Evolutionary conservation across 345 rosid species (phyloP).

Genomic region (Camelina laxa): DNA sequence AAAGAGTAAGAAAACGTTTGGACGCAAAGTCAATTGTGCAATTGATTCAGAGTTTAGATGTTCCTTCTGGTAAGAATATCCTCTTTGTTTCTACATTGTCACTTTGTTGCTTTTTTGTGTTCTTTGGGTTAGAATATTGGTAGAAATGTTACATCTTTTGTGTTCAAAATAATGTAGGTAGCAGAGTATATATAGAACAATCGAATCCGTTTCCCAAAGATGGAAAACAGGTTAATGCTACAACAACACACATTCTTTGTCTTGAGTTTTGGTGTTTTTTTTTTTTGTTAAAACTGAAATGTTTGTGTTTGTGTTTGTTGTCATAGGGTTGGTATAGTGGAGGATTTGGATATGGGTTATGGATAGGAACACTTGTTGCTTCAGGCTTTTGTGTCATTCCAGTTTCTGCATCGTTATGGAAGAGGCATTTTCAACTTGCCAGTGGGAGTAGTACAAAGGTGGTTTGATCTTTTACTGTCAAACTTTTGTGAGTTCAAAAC

Average conservation of each 20-base stretch:
- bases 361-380: slow-evolving; percentile 89
- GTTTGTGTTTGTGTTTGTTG: slow-evolving; percentile 2
- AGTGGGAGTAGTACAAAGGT: slow-evolving; percentile 65
- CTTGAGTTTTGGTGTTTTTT: not conserved
- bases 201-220: slow-evolving; percentile 77
- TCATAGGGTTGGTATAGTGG: slow-evolving; percentile 98
- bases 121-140: not conserved
- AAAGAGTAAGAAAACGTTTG: slow-evolving; percentile 71
- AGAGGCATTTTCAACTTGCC: slow-evolving; percentile 63
- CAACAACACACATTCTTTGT: too few relatives aligned
- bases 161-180: slow-evolving; percentile 49
- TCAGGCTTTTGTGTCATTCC: slow-evolving; percentile 89
- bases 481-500: not conserved
- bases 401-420: slow-evolving; percentile 75
- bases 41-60: slow-evolving; percentile 67
- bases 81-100: not conserved
- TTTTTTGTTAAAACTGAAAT: not conserved
- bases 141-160: slow-evolving; percentile 6
- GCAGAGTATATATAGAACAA: slow-evolving; percentile 72
- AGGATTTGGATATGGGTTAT: slow-evolving; percentile 89
- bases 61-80: slow-evolving; percentile 74
- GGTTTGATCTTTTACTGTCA: slow-evolving; percentile 8
- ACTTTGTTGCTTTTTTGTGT: not conserved
- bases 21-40: slow-evolving; percentile 79
- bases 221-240: slow-evolving; percentile 65